These are phyloP conservation scores for Oryza coarctata DNA, from an alignment of 176 grass and related monocot species.

Conservation along the genomic window DNA sequence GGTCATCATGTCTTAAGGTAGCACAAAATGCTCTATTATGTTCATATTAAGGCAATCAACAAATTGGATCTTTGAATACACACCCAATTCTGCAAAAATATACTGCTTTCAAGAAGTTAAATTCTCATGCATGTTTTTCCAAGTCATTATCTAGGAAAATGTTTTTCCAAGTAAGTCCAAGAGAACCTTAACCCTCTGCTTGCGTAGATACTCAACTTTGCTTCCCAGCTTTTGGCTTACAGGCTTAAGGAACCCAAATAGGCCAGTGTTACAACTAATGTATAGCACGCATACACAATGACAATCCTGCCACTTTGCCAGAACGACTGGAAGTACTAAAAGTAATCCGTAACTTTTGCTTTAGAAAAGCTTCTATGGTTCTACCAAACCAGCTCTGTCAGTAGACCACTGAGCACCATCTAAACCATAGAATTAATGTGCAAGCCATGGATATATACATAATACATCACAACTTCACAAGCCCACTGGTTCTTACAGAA, in stretches of 20 bases:
- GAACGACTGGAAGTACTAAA: background rate
- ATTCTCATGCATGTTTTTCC: background rate
- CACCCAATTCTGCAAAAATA: background rate
- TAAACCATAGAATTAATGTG: background rate
- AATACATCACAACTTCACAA: background rate
- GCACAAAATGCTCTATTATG: background rate
- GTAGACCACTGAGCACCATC: background rate
- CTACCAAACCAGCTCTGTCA: background rate
- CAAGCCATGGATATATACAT: background rate
- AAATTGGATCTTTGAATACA: background rate
- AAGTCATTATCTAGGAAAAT: no score
- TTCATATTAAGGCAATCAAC: slow-evolving; percentile 1
- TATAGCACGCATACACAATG: background rate
- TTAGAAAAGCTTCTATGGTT: background rate
- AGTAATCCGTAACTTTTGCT: background rate
- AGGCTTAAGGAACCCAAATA: background rate
- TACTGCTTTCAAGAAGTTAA: background rate
- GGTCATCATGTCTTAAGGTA: background rate
- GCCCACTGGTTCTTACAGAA: background rate
- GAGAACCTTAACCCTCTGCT: background rate
- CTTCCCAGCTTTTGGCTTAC: slow-evolving; percentile 9
- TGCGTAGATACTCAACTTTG: background rate
- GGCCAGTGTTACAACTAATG: background rate
- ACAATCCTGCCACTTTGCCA: background rate
- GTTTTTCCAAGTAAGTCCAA: background rate